phyloP scores from a whole-genome alignment of 2,329 filamentous ascomycete species.

The Penicillium janthinellum region DNA sequence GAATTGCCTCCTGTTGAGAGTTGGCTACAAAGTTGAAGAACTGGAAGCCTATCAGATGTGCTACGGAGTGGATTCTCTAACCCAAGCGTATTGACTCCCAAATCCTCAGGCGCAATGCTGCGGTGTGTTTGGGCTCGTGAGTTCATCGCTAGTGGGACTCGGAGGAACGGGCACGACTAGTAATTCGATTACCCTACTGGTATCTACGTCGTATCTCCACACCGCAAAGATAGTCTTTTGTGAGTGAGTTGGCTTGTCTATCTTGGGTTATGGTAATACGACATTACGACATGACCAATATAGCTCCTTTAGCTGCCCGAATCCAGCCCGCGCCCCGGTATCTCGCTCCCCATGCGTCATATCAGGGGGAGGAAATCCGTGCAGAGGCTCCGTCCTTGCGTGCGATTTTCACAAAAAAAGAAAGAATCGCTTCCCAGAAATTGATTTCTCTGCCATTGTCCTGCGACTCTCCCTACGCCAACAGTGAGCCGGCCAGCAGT shows the following conservation, averaged over 20 bases:
- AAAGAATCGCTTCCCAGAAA: background rate
- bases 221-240: background rate
- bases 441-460: background rate
- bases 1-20: background rate
- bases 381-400: conserved; percentile 10
- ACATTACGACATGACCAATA: background rate
- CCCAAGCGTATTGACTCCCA: background rate
- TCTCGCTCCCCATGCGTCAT: conserved; percentile 17
- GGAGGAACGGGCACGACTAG: conserved; percentile 1
- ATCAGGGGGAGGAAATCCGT: conserved; percentile 16
- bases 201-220: background rate
- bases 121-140: background rate
- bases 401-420: background rate
- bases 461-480: background rate
- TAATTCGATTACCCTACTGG: background rate
- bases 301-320: background rate
- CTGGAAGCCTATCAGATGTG: background rate
- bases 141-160: background rate
- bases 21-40: background rate
- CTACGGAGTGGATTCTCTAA: background rate
- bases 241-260: background rate
- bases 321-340: conserved; percentile 8
- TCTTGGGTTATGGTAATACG: background rate
- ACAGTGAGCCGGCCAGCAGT: background rate
- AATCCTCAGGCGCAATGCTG: background rate